Evolutionary conservation across 208 protist species (phyloP).

Genomic region (Trypanosoma congolense): DNA sequence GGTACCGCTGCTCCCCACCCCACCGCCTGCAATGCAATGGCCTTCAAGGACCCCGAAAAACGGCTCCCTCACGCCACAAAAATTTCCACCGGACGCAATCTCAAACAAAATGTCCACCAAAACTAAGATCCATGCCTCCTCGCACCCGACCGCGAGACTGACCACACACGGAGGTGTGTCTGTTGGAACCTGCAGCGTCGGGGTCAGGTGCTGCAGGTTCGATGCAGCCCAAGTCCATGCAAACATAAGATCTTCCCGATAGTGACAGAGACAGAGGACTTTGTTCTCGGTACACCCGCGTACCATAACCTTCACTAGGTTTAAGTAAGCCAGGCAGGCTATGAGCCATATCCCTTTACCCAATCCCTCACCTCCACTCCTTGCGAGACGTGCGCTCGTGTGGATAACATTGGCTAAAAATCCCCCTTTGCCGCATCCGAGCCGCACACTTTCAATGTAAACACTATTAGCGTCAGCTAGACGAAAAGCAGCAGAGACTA

Average conservation of each 20-base stretch:
- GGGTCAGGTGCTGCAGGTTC: slow-evolving; percentile 29
- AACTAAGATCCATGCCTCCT: slow-evolving; percentile 53
- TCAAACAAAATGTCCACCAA: slow-evolving; percentile 67
- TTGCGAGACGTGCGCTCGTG: slow-evolving; percentile 8
- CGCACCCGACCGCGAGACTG: slow-evolving; percentile 28
- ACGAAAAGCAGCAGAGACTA: slow-evolving; percentile 27
- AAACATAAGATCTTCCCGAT: slow-evolving; percentile 28
- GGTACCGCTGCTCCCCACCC: not conserved
- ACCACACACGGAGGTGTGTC: slow-evolving; percentile 24
- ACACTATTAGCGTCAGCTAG: slow-evolving; percentile 15
- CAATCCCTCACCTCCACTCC: slow-evolving; percentile 9
- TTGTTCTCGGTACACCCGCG: slow-evolving; percentile 48
- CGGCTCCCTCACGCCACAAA: slow-evolving; percentile 41
- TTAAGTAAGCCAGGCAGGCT: slow-evolving; percentile 36
- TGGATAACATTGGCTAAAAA: slow-evolving; percentile 28
- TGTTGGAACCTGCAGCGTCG: slow-evolving; percentile 31
- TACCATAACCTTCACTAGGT: slow-evolving; percentile 38
- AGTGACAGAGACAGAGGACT: slow-evolving; percentile 24
- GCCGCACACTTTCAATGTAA: not conserved
- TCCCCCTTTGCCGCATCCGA: slow-evolving; percentile 13
- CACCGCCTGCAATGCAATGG: not conserved
- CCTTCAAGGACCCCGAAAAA: slow-evolving; percentile 16
- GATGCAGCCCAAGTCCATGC: slow-evolving; percentile 42
- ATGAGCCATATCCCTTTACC: slow-evolving; percentile 23
- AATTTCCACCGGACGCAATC: slow-evolving; percentile 60